Evolutionary conservation across 768 basidiomycete genomes (phyloP).

Genomic region (Boletus coccyginus): DNA sequence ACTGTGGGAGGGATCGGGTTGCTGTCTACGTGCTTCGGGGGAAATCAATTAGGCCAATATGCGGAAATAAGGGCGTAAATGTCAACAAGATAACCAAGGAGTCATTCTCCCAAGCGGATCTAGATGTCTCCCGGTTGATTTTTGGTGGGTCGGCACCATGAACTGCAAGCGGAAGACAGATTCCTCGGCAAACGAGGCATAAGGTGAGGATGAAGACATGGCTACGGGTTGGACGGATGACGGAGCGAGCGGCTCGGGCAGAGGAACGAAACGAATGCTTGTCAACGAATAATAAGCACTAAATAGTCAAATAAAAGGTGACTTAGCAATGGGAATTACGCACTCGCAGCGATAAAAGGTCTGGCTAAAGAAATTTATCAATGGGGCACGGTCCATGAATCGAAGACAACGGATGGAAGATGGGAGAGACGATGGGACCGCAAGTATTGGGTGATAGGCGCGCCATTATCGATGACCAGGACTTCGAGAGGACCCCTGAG

Average conservation of each 20-base stretch:
- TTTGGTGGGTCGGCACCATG: constrained; percentile 1
- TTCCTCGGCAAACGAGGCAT: constrained; percentile 8
- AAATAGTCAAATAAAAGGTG: background rate
- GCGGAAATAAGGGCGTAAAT: background rate
- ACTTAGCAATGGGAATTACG: constrained; percentile 7
- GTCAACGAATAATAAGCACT: background rate
- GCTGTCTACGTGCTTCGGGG: background rate
- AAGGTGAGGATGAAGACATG: constrained; percentile 1
- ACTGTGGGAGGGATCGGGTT: constrained; percentile 11
- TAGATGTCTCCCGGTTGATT: constrained; percentile 1
- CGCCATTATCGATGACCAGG: constrained; percentile 24
- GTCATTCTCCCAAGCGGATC: background rate
- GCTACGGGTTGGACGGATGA: constrained; percentile 2
- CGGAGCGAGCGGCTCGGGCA: background rate
- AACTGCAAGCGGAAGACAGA: constrained; percentile 1
- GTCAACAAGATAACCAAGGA: background rate
- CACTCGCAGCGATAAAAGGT: constrained; percentile 3
- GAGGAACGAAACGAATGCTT: background rate
- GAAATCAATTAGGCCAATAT: background rate
- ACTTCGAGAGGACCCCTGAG: constrained; percentile 19
- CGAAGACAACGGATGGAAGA: background rate
- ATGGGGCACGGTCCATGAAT: background rate
- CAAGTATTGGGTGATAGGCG: constrained; percentile 19
- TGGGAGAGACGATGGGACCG: background rate
- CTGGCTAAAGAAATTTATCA: background rate